Conservation (phyloP, 805 yeast species). For the Lipomyces sp. region DNA sequence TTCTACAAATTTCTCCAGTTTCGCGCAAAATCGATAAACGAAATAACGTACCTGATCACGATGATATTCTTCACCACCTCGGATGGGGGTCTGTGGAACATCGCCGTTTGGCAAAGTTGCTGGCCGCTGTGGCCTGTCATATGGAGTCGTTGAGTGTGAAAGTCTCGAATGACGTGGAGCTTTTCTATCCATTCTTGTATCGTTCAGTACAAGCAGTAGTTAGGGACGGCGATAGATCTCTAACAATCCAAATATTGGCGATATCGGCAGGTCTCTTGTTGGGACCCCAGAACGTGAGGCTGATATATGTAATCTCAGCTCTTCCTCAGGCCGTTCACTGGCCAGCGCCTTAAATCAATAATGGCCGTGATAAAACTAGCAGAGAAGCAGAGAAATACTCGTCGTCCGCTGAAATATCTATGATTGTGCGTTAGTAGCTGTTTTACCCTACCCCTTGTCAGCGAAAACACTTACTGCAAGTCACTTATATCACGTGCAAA, state of each 20-base stretch:
- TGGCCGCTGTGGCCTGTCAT: constrained; percentile 15
- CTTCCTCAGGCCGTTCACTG: background rate
- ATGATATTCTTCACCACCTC: constrained; percentile 2
- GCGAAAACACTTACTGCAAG: too few species aligned
- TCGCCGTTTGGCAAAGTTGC: background rate
- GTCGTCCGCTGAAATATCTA: background rate
- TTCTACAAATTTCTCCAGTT: background rate
- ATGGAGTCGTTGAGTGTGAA: constrained; percentile 11
- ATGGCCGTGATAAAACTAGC: background rate
- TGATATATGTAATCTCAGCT: background rate
- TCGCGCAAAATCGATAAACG: background rate
- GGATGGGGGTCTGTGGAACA: constrained; percentile 14
- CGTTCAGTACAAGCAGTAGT: background rate
- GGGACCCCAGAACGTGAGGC: background rate
- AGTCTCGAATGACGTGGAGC: constrained; percentile 14
- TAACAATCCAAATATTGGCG: background rate
- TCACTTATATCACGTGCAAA: background rate
- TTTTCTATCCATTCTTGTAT: constrained; percentile 21
- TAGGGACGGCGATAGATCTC: background rate
- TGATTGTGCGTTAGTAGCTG: too few species aligned
- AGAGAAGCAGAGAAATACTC: background rate
- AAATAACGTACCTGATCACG: constrained; percentile 15
- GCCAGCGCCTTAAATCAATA: background rate
- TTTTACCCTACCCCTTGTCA: too few species aligned
- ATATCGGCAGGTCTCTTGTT: background rate